phyloP scores from a whole-genome alignment of 2,329 filamentous ascomycete genomes.

The Hyphodiscus sp. region DNA sequence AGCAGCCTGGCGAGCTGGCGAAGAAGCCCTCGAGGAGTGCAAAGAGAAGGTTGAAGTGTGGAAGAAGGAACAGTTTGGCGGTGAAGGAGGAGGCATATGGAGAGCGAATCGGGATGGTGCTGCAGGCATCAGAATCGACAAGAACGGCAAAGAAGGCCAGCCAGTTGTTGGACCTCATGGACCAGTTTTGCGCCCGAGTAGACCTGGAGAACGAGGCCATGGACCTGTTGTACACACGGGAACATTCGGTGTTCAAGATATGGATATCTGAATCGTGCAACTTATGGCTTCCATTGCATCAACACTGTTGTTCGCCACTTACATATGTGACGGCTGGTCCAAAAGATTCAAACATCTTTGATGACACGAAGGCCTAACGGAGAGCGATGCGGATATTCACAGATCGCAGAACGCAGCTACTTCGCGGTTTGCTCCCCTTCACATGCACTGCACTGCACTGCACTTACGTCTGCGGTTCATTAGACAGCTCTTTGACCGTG shows the following conservation, averaged over 20 bases:
- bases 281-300: no score
- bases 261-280: background rate
- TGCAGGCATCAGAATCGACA: slow-evolving; percentile 17
- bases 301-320: no score
- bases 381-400: no score
- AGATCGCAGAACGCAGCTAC: no score
- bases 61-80: slow-evolving; percentile 86
- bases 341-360: no score
- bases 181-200: slow-evolving; percentile 16
- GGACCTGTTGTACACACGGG: slow-evolving; percentile 19
- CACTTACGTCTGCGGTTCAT: no score
- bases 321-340: no score
- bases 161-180: slow-evolving; percentile 16
- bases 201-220: slow-evolving; percentile 24
- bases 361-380: no score
- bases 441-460: no score
- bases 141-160: slow-evolving; percentile 6
- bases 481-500: no score
- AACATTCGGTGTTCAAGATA: background rate
- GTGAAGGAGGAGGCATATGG: slow-evolving; percentile 71
- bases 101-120: slow-evolving; percentile 77
- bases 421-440: no score
- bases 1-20: slow-evolving; percentile 80
- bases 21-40: slow-evolving; percentile 81
- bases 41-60: slow-evolving; percentile 90